A percentile compares a stretch with the other conserved stretches of the same genome.
These are phyloP conservation scores for Leccinum subtestaceum DNA, from an alignment of 768 basidiomycete genomes.

Conservation along the genomic window DNA sequence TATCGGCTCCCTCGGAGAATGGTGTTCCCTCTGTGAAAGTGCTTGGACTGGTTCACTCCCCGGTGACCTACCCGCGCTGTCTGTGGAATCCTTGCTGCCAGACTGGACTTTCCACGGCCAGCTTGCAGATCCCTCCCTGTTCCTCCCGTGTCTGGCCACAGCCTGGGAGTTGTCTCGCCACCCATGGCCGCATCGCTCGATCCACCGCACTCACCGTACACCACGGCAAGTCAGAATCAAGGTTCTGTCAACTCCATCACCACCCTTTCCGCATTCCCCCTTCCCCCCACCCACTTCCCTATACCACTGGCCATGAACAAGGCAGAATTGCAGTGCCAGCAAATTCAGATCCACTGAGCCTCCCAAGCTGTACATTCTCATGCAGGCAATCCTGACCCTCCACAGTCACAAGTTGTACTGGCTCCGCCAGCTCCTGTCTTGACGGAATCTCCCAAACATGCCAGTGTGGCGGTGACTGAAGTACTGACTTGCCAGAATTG, in stretches of 20 bases:
- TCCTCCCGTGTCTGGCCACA: constrained; percentile 14
- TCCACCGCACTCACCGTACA: constrained; percentile 27
- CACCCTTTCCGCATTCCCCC: constrained; percentile 70
- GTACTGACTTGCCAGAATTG: constrained; percentile 3
- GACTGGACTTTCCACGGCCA: constrained; percentile 12
- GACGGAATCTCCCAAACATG: constrained; percentile 22
- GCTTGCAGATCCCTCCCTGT: constrained; percentile 15
- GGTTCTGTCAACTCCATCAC: constrained; percentile 50
- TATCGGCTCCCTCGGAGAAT: constrained; percentile 68
- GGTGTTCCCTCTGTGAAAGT: constrained; percentile 72
- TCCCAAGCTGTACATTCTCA: constrained; percentile 16
- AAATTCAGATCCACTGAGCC: constrained; percentile 3
- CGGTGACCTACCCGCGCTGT: constrained; percentile 24
- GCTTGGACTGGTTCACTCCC: constrained; percentile 55
- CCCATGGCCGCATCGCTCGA: constrained; percentile 9
- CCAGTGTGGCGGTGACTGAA: no score
- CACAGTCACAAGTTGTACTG: no score
- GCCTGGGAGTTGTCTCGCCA: constrained; percentile 6
- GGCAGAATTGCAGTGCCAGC: constrained; percentile 26
- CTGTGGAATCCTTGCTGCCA: constrained; percentile 15
- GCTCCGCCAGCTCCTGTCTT: constrained; percentile 4
- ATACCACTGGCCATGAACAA: constrained; percentile 43
- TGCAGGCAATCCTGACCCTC: constrained; percentile 15
- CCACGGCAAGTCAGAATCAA: constrained; percentile 18
- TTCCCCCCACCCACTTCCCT: constrained; percentile 71